These are phyloP conservation scores for Antarctomyces pellizariae DNA, from an alignment of 495 filamentous ascomycete species.

Conservation along the genomic window DNA sequence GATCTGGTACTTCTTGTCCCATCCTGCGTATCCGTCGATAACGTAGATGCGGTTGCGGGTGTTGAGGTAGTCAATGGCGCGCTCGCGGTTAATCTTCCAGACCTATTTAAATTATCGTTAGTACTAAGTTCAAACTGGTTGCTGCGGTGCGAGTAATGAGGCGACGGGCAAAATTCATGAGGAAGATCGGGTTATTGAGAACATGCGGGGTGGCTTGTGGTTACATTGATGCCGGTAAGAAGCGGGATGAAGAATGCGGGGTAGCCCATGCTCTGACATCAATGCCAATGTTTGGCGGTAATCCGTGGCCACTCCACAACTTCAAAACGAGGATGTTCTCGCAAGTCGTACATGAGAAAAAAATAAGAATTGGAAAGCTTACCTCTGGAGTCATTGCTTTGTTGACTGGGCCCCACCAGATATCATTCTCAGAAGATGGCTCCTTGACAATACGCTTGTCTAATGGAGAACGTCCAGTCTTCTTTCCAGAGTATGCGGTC, in stretches of 20 bases:
- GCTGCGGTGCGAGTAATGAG: not conserved
- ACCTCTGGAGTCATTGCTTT: conserved; percentile 97
- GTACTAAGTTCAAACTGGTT: conserved; percentile 1
- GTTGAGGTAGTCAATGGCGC: conserved; percentile 96
- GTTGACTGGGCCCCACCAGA: conserved; percentile 98
- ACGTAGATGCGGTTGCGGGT: conserved; percentile 98
- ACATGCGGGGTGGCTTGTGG: no score
- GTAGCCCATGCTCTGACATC: no score
- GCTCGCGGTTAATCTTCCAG: conserved; percentile 98
- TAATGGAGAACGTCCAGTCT: conserved; percentile 87
- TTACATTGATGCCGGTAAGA: no score
- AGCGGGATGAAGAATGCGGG: no score
- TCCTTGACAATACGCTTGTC: conserved; percentile 97
- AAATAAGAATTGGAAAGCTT: conserved; percentile 20
- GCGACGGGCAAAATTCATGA: no score
- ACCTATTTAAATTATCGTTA: conserved; percentile 35
- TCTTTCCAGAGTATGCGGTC: conserved; percentile 91
- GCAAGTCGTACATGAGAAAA: no score
- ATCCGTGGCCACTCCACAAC: no score
- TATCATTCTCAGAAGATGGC: conserved; percentile 60
- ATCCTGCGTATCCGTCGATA: conserved; percentile 88
- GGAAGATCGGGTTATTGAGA: no score
- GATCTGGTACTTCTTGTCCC: conserved; percentile 97
- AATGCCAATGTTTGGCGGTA: no score
- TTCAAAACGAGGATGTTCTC: no score